Percentiles rank a stretch among this genome's conserved stretches.
Conservation (phyloP, 495 filamentous ascomycete genomes). For the Daldinia loculata region DNA sequence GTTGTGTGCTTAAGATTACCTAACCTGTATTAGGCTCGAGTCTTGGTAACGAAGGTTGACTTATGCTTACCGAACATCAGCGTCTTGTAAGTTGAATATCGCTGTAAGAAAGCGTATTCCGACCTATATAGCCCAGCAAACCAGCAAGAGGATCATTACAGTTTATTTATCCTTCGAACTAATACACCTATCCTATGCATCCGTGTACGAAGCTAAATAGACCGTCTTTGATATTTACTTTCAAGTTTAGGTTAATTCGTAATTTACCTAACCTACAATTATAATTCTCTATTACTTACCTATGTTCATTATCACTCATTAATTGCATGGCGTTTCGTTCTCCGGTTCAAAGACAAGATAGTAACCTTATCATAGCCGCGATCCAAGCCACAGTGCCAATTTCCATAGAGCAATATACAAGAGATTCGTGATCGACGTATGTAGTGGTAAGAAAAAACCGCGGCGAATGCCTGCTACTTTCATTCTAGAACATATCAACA, state of each 20-base stretch:
- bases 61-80: not conserved
- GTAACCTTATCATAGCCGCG: not conserved
- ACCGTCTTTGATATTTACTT: not conserved
- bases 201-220: too few relatives aligned
- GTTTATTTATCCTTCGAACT: too few relatives aligned
- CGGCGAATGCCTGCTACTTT: not conserved
- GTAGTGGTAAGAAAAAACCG: not conserved
- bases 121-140: too few relatives aligned
- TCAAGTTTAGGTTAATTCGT: not conserved
- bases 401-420: not conserved
- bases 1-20: not conserved
- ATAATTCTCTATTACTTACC: not conserved
- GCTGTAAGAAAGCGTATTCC: too few relatives aligned
- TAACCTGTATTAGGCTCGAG: not conserved
- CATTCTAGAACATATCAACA: not conserved
- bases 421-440: too few relatives aligned
- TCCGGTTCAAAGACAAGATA: not conserved
- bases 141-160: too few relatives aligned
- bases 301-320: not conserved
- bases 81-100: too few relatives aligned
- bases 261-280: not conserved
- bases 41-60: not conserved
- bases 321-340: too few relatives aligned
- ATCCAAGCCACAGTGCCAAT: not conserved
- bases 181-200: too few relatives aligned